A percentile compares a stretch with the other conserved stretches of the same genome.
These are phyloP conservation scores for Anisodus tanguticus DNA, from an alignment of 257 asterid species.

Conservation along the genomic window DNA sequence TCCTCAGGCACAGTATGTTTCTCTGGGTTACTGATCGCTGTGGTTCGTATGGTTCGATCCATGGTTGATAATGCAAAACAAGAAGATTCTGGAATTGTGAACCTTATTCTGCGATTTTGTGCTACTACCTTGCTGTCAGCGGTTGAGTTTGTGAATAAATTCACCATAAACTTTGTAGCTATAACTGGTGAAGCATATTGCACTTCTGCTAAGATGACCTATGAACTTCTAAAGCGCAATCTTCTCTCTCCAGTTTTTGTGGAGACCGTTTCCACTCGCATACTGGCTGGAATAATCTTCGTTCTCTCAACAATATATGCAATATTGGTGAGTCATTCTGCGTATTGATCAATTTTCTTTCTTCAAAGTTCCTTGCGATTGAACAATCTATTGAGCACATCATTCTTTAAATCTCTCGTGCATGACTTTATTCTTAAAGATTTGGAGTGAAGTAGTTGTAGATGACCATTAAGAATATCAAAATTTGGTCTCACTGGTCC, in stretches of 20 bases:
- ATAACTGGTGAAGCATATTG: conserved; percentile 97
- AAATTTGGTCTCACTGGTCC: background rate
- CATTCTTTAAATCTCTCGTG: background rate
- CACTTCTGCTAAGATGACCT: conserved; percentile 84
- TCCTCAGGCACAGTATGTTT: conserved; percentile 93
- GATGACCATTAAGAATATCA: conserved; percentile 1
- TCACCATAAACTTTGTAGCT: conserved; percentile 88
- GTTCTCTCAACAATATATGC: conserved; percentile 87
- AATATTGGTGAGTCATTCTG: conserved; percentile 62
- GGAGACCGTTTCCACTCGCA: conserved; percentile 90
- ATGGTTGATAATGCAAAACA: conserved; percentile 89
- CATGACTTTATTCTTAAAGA: background rate
- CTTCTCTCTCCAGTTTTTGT: conserved; percentile 88
- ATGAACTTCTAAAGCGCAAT: conserved; percentile 90
- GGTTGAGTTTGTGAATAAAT: conserved; percentile 87
- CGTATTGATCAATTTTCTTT: background rate
- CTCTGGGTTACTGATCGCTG: conserved; percentile 69
- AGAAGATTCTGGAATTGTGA: conserved; percentile 82
- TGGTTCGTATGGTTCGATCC: conserved; percentile 73
- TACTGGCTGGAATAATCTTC: conserved; percentile 75
- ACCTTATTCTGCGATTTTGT: conserved; percentile 74
- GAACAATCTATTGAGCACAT: background rate
- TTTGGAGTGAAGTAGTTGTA: background rate
- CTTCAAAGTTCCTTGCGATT: background rate
- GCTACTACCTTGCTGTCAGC: conserved; percentile 71